Percentiles rank a stretch among this genome's conserved stretches.
Conservation (phyloP, 2,329 filamentous ascomycete genomes). For the Meredithiella fracta region DNA sequence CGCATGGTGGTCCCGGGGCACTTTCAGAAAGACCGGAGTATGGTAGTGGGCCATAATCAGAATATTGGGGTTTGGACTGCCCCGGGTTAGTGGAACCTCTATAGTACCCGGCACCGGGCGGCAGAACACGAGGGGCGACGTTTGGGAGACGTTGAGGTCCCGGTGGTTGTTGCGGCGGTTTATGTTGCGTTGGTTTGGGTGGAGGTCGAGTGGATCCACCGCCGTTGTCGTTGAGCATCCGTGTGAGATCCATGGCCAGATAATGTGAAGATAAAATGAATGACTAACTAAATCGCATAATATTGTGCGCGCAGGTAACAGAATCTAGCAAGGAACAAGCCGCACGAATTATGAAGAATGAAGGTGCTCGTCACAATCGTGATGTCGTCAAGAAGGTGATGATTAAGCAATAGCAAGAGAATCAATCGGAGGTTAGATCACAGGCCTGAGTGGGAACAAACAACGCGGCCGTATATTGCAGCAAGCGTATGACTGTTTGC, state of each 20-base stretch:
- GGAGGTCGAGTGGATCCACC: slow-evolving; percentile 22
- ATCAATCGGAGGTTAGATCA: no score
- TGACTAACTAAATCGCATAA: not conserved
- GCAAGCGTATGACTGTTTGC: not conserved
- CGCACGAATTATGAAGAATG: not conserved
- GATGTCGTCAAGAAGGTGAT: not conserved
- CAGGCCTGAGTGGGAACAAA: not conserved
- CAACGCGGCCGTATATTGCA: not conserved
- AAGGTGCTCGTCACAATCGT: not conserved
- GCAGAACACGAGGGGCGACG: slow-evolving; percentile 17
- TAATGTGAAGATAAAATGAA: not conserved
- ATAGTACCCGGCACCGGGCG: slow-evolving; percentile 11
- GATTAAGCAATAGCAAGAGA: not conserved
- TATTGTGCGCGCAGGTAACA: not conserved
- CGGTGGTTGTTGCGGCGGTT: slow-evolving; percentile 17
- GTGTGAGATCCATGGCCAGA: slow-evolving; percentile 33
- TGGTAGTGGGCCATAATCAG: slow-evolving; percentile 15
- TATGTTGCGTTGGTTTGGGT: slow-evolving; percentile 18
- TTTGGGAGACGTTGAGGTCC: slow-evolving; percentile 6
- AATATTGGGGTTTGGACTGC: slow-evolving; percentile 27
- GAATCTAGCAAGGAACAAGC: not conserved
- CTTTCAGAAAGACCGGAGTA: slow-evolving; percentile 5
- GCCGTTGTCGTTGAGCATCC: slow-evolving; percentile 37
- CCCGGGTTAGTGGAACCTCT: slow-evolving; percentile 19
- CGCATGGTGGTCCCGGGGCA: not conserved